Base-by-base conservation (phyloP, 371 early-diverging fungal genomes). In the Astathelohania contejeani region DNA sequence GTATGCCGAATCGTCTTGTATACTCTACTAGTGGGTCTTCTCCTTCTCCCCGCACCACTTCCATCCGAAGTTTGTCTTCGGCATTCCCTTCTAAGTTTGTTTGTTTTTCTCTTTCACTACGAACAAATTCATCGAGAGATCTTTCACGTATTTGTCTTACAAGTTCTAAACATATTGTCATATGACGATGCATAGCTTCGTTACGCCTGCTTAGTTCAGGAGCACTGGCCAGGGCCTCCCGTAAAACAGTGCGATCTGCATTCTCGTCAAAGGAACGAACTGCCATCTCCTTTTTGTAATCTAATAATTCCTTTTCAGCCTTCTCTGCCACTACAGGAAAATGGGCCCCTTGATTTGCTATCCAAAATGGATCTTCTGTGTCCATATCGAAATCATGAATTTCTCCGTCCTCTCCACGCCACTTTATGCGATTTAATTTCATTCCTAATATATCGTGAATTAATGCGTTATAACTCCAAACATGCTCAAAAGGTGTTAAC, bases 401-500 rank as follows among this genome's bases (percentile, higher is more conserved):
- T 26, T 52, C 49, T 27, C 23, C 26, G 16, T 51, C 43, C 3
- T 32, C 51, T 19, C 48, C 43, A 4, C 44, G 26, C 18, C 46
- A 44, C 1, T 38, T 52, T 24, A 92, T 79, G 49, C 88, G 81
- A 67, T 94, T 93, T 37, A 90, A 77, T 43, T 83, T 79, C 80
- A 93, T 79, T 32, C 83, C 82, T 26, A 92, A 79, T 1, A 94
- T 78, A 71, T 98, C 99, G 69, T 90, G 87, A 12, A 95, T 81
- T 19, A 98, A 77, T 0, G 91, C 83, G 58, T 86, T 83, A 66
- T 96, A 98, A 0, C 89, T 90, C 93, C 95, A 92, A 1, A 88
- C 83, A 72, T 98, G 99, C 54, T 79, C 79, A 55, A 94, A 75
- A 81, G 94, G 86, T 14, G 88, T 81, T 14, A 82, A 78, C 49